Percentiles rank a stretch among this genome's conserved stretches.
Conservation (phyloP, 257 asterid species). For the Asclepias syriaca region DNA sequence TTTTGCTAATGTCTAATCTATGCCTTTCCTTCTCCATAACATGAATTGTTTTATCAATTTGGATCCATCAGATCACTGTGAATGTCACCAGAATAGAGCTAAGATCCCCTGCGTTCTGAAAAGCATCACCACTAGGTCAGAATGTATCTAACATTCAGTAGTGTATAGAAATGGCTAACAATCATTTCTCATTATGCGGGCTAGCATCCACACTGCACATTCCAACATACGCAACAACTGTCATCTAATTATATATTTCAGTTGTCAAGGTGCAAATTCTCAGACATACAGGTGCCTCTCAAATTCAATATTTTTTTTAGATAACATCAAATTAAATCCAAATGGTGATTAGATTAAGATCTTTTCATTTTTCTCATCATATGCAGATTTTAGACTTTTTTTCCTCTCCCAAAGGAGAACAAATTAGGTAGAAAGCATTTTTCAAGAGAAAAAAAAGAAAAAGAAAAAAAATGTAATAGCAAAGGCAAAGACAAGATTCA, state of each 20-base stretch:
- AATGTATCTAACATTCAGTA: background rate
- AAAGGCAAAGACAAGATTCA: background rate
- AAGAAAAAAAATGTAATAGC: background rate
- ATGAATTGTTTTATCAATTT: constrained; percentile 88
- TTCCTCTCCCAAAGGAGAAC: background rate
- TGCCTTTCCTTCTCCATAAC: constrained; percentile 96
- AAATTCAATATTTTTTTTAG: background rate
- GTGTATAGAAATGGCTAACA: background rate
- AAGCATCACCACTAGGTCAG: constrained; percentile 4
- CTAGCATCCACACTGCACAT: constrained; percentile 2
- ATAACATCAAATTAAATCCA: background rate
- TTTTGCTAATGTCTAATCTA: constrained; percentile 20
- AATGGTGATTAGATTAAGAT: background rate
- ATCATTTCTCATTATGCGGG: background rate
- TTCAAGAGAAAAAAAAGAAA: background rate
- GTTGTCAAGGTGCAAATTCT: background rate
- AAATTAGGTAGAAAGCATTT: background rate
- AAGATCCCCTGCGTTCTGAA: constrained; percentile 83
- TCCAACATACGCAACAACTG: background rate
- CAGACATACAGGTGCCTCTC: background rate
- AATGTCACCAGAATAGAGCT: constrained; percentile 77
- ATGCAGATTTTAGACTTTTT: background rate
- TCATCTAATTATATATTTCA: background rate
- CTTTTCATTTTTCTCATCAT: background rate
- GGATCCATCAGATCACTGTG: constrained; percentile 92